Evolutionary conservation across 2,329 filamentous ascomycete genomes (phyloP), one percentile per base, ranked within the genome.

Genomic region (Ophiosphaerella herpotricha): DNA sequence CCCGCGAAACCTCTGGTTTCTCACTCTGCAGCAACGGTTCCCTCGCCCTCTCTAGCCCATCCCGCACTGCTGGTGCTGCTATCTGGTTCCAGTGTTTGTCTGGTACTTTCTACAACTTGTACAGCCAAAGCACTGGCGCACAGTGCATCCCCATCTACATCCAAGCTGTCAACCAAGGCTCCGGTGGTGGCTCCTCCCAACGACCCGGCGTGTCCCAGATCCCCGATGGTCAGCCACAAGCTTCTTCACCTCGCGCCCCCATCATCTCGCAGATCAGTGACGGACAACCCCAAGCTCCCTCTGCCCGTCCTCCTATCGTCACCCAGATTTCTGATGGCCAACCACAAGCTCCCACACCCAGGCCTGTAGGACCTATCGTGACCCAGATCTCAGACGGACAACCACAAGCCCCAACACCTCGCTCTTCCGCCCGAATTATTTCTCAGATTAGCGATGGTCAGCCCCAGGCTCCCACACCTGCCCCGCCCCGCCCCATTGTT

Each of bases 81-180:
- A 78, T 85, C 61, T 94, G 88, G 77, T 92, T 87, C 75, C 81
- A 88, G 70, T 95, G 91, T 75, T 74, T 81, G 50, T 89, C 85
- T 14, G 89, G 90, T 24, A 74, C 76, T 68, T 93, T 94, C 76
- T 91, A 86, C 80, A 95, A 95, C 78, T 78, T 95, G 23, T 95
- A 95, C 73, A 86, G 92, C 72, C 78, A 83, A 50, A 73, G 81
- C 66, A 85, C 82, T 78, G 89, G 86, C 3, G 72, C 74, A 18
- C 89, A 93, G 72, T 94, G 90, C 75, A 77, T 80, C 18, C 57
- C 64, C 29, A 69, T 74, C 46, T 67, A 70, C 54, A 63, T 74
- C 16, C 49, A 55, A 37, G 62, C 61, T 34, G 58, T 58, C 37
- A 52, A 23, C 9, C 35, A 34, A 7, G 29, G 41, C n/a, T 52